Conservation (phyloP, 2,329 filamentous ascomycete species). For the Trichocomaceae sp. region DNA sequence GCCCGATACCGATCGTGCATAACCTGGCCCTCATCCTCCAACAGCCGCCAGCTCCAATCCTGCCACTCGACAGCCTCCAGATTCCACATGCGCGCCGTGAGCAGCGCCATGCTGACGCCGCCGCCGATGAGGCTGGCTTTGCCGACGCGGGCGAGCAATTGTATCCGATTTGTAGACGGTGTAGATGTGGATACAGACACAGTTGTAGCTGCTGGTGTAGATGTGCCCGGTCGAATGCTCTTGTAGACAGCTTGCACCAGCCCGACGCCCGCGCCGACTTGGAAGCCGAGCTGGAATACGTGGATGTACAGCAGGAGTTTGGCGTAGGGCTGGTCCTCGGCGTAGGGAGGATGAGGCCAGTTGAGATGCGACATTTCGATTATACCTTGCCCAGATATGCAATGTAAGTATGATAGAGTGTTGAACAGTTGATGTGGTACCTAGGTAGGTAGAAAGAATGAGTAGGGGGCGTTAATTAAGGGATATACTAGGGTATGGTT, state of each 20-base stretch:
- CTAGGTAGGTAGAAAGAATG: too few species aligned
- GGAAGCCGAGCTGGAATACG: slow-evolving; percentile 52
- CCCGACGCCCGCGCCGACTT: slow-evolving; percentile 48
- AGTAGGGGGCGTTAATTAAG: too few species aligned
- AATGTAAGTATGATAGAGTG: too few species aligned
- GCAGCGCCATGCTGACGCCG: slow-evolving; percentile 39
- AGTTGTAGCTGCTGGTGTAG: neutral
- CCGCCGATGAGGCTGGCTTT: slow-evolving; percentile 43
- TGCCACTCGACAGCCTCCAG: slow-evolving; percentile 57
- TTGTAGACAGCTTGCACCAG: slow-evolving; percentile 32
- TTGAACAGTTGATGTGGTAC: too few species aligned
- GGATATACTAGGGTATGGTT: too few species aligned
- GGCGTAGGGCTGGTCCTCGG: slow-evolving; percentile 56
- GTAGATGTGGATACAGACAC: neutral
- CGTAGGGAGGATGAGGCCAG: slow-evolving; percentile 51
- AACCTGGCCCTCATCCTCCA: slow-evolving; percentile 53
- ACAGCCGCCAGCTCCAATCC: slow-evolving; percentile 56
- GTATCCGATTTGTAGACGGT: slow-evolving; percentile 13
- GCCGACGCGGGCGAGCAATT: slow-evolving; percentile 42
- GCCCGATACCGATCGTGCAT: slow-evolving; percentile 4
- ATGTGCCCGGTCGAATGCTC: too few species aligned
- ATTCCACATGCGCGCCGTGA: slow-evolving; percentile 49
- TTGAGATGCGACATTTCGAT: slow-evolving; percentile 18
- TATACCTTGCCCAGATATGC: too few species aligned
- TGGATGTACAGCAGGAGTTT: slow-evolving; percentile 54